These are phyloP conservation scores for Biscogniauxia mediterranea DNA, from an alignment of 2,329 filamentous ascomycete species.

Conservation along the genomic window DNA sequence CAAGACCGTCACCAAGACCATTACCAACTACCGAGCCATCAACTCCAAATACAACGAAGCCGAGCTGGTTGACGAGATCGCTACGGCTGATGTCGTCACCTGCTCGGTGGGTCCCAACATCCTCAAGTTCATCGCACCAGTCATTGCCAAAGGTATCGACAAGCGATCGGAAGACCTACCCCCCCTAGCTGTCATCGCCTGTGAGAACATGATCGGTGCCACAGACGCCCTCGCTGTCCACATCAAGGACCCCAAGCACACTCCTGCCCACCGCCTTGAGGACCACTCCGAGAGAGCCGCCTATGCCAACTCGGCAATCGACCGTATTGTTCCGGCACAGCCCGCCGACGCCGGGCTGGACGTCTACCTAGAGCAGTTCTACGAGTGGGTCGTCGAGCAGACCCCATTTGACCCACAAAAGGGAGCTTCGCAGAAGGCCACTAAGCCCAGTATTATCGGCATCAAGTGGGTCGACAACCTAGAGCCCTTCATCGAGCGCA, in stretches of 20 bases:
- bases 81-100: slow-evolving; percentile 85
- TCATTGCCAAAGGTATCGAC: slow-evolving; percentile 92
- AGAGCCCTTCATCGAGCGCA: slow-evolving; percentile 95
- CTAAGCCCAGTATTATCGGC: slow-evolving; percentile 74
- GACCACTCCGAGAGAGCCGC: slow-evolving; percentile 72
- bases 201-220: slow-evolving; percentile 95
- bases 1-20: slow-evolving; percentile 69
- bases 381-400: slow-evolving; percentile 95
- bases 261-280: slow-evolving; percentile 63
- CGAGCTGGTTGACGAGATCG: slow-evolving; percentile 80
- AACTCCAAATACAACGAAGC: slow-evolving; percentile 86
- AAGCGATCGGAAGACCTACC: slow-evolving; percentile 60
- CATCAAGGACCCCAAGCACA: slow-evolving; percentile 75
- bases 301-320: slow-evolving; percentile 97
- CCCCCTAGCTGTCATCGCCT: slow-evolving; percentile 90
- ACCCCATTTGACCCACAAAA: slow-evolving; percentile 71
- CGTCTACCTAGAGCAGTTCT: slow-evolving; percentile 97
- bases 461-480: slow-evolving; percentile 93
- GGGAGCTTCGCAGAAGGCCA: slow-evolving; percentile 27
- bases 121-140: slow-evolving; percentile 92
- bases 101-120: slow-evolving; percentile 97
- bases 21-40: slow-evolving; percentile 95
- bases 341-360: slow-evolving; percentile 76
- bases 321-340: slow-evolving; percentile 95
- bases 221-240: slow-evolving; percentile 81